These are phyloP conservation scores for Fonsecaea multimorphosa DNA, from an alignment of 2,329 filamentous ascomycete genomes.

Conservation along the genomic window DNA sequence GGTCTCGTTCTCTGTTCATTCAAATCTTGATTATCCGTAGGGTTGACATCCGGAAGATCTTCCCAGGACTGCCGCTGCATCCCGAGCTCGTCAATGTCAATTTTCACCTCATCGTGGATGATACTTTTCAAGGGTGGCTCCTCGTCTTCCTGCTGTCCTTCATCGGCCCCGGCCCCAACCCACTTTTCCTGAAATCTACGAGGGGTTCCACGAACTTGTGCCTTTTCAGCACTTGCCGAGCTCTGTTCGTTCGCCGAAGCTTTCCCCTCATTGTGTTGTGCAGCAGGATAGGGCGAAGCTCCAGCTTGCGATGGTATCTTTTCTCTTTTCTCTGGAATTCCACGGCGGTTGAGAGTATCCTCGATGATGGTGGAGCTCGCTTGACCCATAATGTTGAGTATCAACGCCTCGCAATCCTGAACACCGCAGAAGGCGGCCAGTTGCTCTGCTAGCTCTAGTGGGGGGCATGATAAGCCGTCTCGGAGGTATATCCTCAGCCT, in stretches of 20 bases:
- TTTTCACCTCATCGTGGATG: not conserved
- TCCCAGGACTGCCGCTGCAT: not conserved
- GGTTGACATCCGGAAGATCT: not conserved
- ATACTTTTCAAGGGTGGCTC: not conserved
- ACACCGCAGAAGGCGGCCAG: not conserved
- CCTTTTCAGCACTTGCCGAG: not conserved
- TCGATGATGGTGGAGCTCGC: not conserved
- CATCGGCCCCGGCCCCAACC: no score
- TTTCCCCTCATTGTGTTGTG: not conserved
- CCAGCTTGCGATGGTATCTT: not conserved
- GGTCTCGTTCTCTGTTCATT: not conserved
- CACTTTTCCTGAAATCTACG: not conserved
- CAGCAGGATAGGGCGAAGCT: not conserved
- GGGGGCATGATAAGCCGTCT: not conserved
- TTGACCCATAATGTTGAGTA: not conserved
- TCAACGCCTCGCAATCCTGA: not conserved
- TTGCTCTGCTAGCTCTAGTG: constrained; percentile 1
- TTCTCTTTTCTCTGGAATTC: not conserved
- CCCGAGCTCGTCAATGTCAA: not conserved
- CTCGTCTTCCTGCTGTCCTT: constrained; percentile 1
- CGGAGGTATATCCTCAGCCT: no score
- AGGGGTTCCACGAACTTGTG: not conserved
- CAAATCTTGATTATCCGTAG: not conserved
- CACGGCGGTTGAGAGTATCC: not conserved
- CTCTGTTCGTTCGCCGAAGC: not conserved